Conservation (phyloP, 371 early-diverging fungal genomes). For the Mucor sp. region DNA sequence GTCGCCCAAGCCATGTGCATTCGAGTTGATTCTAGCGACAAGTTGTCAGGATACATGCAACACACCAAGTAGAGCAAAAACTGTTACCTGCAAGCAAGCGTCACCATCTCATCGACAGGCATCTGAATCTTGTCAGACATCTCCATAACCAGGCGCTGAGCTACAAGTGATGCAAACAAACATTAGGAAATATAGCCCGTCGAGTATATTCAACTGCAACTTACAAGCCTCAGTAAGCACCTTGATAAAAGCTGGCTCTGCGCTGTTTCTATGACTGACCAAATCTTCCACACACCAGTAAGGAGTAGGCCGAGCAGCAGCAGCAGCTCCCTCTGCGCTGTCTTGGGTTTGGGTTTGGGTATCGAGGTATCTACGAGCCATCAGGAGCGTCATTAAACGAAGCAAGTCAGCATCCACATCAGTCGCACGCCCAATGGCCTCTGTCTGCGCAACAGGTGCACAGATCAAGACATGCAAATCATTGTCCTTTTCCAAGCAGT, state of each 20-base stretch:
- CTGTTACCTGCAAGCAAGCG: constrained; percentile 59
- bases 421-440: constrained; percentile 50
- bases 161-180: neutral
- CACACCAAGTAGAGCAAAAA: neutral
- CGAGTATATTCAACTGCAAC: constrained; percentile 12
- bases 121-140: constrained; percentile 49
- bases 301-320: constrained; percentile 36
- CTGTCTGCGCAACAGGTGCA: constrained; percentile 42
- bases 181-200: neutral
- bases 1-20: constrained; percentile 60
- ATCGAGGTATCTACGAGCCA: constrained; percentile 46
- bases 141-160: constrained; percentile 42
- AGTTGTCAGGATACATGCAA: too few species aligned
- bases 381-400: constrained; percentile 50
- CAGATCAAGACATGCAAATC: constrained; percentile 54
- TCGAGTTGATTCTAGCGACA: constrained; percentile 54
- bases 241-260: constrained; percentile 53
- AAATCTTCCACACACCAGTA: constrained; percentile 61
- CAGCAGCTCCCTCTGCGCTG: neutral
- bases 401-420: constrained; percentile 60
- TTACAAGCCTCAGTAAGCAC: constrained; percentile 54
- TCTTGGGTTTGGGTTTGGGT: constrained; percentile 4
- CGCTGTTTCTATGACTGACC: constrained; percentile 57
- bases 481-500: constrained; percentile 52
- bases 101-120: constrained; percentile 55